These are phyloP conservation scores for Fusarium coffeatum DNA, from an alignment of 2,329 filamentous ascomycete genomes.

Conservation along the genomic window DNA sequence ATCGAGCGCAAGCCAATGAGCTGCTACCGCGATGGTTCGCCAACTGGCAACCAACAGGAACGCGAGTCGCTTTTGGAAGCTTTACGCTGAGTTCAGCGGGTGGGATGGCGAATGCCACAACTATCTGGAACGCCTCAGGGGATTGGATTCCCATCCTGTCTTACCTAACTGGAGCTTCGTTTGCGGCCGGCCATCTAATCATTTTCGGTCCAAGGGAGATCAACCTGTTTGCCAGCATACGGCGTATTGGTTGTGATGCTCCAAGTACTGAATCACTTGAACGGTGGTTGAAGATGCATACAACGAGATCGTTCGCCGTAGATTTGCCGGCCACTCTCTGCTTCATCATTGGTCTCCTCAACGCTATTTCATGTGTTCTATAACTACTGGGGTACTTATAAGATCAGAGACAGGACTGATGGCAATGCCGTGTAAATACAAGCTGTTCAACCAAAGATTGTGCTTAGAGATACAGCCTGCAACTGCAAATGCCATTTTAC, in stretches of 20 bases:
- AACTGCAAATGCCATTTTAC: too few relatives aligned
- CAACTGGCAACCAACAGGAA: not conserved
- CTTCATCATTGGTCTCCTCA: not conserved
- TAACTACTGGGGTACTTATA: not conserved
- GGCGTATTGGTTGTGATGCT: not conserved
- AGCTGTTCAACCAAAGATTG: too few relatives aligned
- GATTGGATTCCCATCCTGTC: not conserved
- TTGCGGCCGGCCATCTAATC: not conserved
- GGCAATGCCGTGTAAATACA: not conserved
- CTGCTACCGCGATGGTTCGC: not conserved
- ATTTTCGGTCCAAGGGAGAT: not conserved
- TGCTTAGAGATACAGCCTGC: too few relatives aligned
- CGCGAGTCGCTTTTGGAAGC: not conserved
- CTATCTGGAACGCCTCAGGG: not conserved
- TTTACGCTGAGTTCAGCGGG: not conserved
- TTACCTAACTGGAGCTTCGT: not conserved
- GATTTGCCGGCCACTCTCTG: not conserved
- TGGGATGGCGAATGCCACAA: not conserved
- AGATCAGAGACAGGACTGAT: not conserved
- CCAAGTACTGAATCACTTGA: not conserved
- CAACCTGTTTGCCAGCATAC: not conserved
- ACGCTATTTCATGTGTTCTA: not conserved
- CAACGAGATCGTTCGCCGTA: not conserved
- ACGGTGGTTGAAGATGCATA: not conserved
- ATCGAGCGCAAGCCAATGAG: not conserved